Evolutionary conservation across 2,329 filamentous ascomycete species (phyloP), one percentile per base, ranked within the genome.

Genomic region (Botrytis fabae): DNA sequence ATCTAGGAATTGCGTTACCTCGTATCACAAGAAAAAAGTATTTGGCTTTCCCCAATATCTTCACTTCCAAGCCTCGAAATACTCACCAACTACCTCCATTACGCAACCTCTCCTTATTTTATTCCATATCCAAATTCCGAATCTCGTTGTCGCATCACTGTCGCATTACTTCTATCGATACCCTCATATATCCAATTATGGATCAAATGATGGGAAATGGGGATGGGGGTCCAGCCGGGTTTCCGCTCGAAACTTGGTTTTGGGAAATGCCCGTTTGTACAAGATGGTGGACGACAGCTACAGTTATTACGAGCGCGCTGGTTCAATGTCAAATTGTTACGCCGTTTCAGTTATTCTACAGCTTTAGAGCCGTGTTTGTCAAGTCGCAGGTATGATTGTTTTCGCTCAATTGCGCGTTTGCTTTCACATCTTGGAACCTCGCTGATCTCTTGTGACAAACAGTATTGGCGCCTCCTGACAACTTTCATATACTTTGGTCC

Each of bases 401-500:
- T 20, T 10, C 25, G 14, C 9, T 9, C 14, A 25, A n/a, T 18
- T 32, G 38, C 61, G 61, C 40, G 38, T 51, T 62, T 38, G n/a
- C 57, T 60, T 28, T 62, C 40, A n/a, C 57, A 54, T 35, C 35
- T 57, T 62, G 65, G 64, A 14, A n/a, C 35, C 38, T 32, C 9
- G 35, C 22, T 48, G n/a, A 46, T 73, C 28, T 28, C 44, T 16
- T 40, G 9, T 2, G 28, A 77, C 76, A 98, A 46, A 77, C 76
- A 98, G 94, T 98, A 97, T 83, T 99, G 96, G 96, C 92, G 96
- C 59, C 86, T 99, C n/a, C 80, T 97, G 59, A 97, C 95, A 3
- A 97, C 95, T 1, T 99, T 99, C 84, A 89, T 98, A 80, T 99
- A 98, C 85, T 98, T 98, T 81, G 96, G 96, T 3, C 95, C 95